These are phyloP conservation scores for Leucogyrophana mollusca DNA, from an alignment of 768 basidiomycete species.

Conservation along the genomic window DNA sequence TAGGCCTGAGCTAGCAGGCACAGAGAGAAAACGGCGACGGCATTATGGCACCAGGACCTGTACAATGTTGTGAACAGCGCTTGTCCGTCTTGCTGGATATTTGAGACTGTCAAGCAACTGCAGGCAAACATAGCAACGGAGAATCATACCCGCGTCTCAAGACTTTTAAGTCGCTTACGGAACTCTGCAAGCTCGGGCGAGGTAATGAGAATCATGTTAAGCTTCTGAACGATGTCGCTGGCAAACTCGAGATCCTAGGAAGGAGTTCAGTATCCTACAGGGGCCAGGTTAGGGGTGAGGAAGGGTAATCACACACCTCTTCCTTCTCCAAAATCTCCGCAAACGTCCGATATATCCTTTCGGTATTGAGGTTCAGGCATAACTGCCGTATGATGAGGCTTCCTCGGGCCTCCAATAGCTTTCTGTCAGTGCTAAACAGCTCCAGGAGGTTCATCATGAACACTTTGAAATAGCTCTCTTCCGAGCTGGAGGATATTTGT, in stretches of 20 bases:
- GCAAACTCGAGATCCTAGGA: conserved; percentile 99
- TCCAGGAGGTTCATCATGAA: conserved; percentile 96
- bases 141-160: conserved; percentile 81
- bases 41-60: conserved; percentile 98
- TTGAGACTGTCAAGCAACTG: background rate
- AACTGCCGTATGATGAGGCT: conserved; percentile 95
- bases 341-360: conserved; percentile 92
- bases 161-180: conserved; percentile 84
- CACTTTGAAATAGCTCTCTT: conserved; percentile 91
- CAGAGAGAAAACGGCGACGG: conserved; percentile 93
- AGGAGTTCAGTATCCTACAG: background rate
- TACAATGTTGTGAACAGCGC: conserved; percentile 92
- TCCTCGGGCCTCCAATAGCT: conserved; percentile 86
- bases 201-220: conserved; percentile 95
- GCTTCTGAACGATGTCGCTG: conserved; percentile 94
- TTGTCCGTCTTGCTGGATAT: conserved; percentile 85
- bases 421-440: conserved; percentile 91
- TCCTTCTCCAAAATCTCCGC: conserved; percentile 98
- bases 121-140: background rate
- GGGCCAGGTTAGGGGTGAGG: background rate
- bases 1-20: conserved; percentile 98
- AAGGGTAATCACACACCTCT: conserved; percentile 56
- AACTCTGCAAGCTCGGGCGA: conserved; percentile 96
- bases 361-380: conserved; percentile 91
- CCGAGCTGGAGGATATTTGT: conserved; percentile 94